Conservation (phyloP, 495 filamentous ascomycete species). For the Xylaria cubensis region DNA sequence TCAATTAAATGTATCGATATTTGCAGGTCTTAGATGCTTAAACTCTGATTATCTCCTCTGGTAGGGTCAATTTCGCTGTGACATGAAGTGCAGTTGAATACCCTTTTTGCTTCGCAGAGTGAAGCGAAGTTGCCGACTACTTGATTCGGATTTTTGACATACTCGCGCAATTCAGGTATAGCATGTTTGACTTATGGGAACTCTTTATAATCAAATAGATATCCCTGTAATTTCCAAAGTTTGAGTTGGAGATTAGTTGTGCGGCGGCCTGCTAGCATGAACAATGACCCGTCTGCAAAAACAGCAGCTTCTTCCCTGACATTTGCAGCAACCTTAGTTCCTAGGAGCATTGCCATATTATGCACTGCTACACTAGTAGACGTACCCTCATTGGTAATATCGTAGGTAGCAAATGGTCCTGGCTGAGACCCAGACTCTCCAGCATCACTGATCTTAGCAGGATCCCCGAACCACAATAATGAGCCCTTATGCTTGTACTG, state of each 20-base stretch:
- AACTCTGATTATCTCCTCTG: too few species aligned
- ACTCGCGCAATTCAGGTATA: background rate
- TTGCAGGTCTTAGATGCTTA: too few species aligned
- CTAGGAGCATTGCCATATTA: constrained; percentile 49
- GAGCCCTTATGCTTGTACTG: constrained; percentile 43
- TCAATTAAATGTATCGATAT: too few species aligned
- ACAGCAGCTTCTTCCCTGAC: constrained; percentile 40
- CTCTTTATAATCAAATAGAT: constrained; percentile 44
- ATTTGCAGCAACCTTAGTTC: constrained; percentile 41
- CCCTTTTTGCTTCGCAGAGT: background rate
- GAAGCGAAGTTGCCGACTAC: background rate
- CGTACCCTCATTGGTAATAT: constrained; percentile 31
- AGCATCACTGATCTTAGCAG: constrained; percentile 13
- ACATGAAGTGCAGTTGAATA: background rate
- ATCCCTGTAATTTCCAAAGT: constrained; percentile 75
- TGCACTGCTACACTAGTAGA: constrained; percentile 46
- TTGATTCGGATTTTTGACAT: background rate
- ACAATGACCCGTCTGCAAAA: constrained; percentile 45
- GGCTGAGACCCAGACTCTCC: constrained; percentile 14
- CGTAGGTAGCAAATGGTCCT: constrained; percentile 40
- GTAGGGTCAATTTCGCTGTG: too few species aligned
- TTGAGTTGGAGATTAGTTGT: constrained; percentile 60
- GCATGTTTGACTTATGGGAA: background rate
- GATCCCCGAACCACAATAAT: constrained; percentile 45
- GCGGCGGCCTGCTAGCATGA: constrained; percentile 49